Evolutionary conservation across 2,329 filamentous ascomycete genomes (phyloP), one percentile per base, ranked within the genome.

Genomic region (Phoma sp.): DNA sequence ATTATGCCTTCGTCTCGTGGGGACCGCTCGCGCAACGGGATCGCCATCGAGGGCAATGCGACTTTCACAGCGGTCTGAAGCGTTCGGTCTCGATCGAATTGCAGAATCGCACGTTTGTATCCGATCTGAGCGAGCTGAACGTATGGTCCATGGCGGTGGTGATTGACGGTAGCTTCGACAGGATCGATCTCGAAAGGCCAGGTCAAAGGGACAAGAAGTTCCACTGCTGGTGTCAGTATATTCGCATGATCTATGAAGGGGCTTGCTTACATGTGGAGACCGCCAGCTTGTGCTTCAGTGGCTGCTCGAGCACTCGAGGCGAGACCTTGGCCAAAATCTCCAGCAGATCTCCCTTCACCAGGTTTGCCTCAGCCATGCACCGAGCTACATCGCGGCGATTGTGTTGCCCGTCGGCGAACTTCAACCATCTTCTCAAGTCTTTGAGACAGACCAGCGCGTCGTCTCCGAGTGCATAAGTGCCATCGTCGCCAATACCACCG

Each of bases 351-450:
- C 91, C 90, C 69, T 89, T 89, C 52, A 98, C 85, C n/a, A 99
- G 77, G 69, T 97, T 97, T 39, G 92, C 89, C 75, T 98, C 92
- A 69, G 91, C 88, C 63, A 98, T 82, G 73, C 92, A 97, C 77
- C 95, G 85, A 57, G 93, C 93, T 55, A 99, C 95, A 71, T 99
- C 95, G 82, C 96, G 89, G 62, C 93, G 89, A 72, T 96, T 96
- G 61, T 89, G 86, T 73, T 96, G 96, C 72, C 96, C 90, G 74
- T 97, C 93, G 80, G 95, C 95, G 59, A 96, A 86, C 65, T 91
- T 92, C 63, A 99, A 83, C 95, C 95, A 99, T 84, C 89, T 89
- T 71, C 95, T 93, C 49, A 99, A 83, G 77, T 99, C 95, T 59
- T 93, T 92, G 52, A 99, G 81, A 69, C 93, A 95, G 53, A 95